These are phyloP conservation scores for Rugonectria rugulosa DNA, from an alignment of 2,329 filamentous ascomycete species.

Conservation along the genomic window DNA sequence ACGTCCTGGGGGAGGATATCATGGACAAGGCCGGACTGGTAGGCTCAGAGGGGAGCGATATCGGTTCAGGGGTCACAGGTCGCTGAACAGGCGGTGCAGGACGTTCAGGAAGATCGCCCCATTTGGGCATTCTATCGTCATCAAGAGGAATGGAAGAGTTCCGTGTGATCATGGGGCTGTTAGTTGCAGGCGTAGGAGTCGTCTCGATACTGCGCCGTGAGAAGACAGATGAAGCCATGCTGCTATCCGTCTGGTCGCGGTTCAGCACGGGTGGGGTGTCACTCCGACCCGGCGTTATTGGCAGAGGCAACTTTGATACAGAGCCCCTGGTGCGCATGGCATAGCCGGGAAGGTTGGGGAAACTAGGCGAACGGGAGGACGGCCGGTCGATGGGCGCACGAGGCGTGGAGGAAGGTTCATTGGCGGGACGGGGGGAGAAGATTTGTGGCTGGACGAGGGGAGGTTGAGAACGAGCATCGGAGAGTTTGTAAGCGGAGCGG, in stretches of 20 bases:
- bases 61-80: slow-evolving; percentile 26
- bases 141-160: slow-evolving; percentile 17
- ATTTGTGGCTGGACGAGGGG: slow-evolving; percentile 18
- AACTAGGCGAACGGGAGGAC: slow-evolving; percentile 36
- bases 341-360: slow-evolving; percentile 37
- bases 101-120: slow-evolving; percentile 35
- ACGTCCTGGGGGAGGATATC: slow-evolving; percentile 43
- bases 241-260: slow-evolving; percentile 51
- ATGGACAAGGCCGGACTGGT: slow-evolving; percentile 37
- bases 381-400: slow-evolving; percentile 24
- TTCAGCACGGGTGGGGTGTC: slow-evolving; percentile 44
- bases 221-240: slow-evolving; percentile 52
- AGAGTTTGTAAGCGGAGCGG: slow-evolving; percentile 29
- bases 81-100: slow-evolving; percentile 10
- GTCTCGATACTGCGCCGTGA: slow-evolving; percentile 47
- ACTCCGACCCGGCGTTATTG: slow-evolving; percentile 47
- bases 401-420: slow-evolving; percentile 7
- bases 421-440: slow-evolving; percentile 17
- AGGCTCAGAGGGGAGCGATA: slow-evolving; percentile 21
- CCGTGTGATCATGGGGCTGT: slow-evolving; percentile 40
- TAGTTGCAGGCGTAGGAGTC: slow-evolving; percentile 41
- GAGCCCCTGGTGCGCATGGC: slow-evolving; percentile 46
- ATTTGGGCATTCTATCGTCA: slow-evolving; percentile 27
- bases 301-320: slow-evolving; percentile 49
- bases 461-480: slow-evolving; percentile 16